These are phyloP conservation scores for Suillus variegatus DNA, from an alignment of 768 basidiomycete genomes.

Conservation along the genomic window DNA sequence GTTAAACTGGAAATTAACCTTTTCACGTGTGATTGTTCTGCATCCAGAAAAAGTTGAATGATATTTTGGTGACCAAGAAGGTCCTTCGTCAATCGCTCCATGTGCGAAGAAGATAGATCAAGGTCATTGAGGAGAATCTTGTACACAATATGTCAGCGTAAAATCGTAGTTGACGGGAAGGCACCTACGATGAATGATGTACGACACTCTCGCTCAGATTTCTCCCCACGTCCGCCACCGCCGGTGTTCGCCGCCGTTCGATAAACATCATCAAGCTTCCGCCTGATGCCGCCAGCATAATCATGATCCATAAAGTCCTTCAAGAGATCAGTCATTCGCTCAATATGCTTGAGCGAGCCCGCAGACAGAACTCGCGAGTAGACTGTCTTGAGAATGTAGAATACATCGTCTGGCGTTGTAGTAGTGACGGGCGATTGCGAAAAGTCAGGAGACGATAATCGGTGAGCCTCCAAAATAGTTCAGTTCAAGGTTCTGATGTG, in stretches of 20 bases:
- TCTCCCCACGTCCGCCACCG: slow-evolving; percentile 62
- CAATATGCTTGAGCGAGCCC: slow-evolving; percentile 62
- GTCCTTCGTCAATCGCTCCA: slow-evolving; percentile 79
- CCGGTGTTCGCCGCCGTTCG: slow-evolving; percentile 46
- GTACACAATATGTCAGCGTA: slow-evolving; percentile 3
- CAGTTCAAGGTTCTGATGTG: slow-evolving; percentile 1
- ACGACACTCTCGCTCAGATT: slow-evolving; percentile 78
- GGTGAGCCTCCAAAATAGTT: slow-evolving; percentile 67
- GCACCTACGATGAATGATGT: slow-evolving; percentile 77
- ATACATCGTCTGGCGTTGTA: slow-evolving; percentile 90
- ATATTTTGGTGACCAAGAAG: slow-evolving; percentile 54
- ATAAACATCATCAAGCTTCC: slow-evolving; percentile 89
- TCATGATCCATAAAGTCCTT: slow-evolving; percentile 80
- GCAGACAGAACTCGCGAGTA: slow-evolving; percentile 77
- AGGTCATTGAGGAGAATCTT: slow-evolving; percentile 92
- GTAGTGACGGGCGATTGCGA: slow-evolving; percentile 64
- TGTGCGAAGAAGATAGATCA: slow-evolving; percentile 88
- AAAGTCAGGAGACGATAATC: slow-evolving; percentile 73
- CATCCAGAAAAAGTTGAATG: slow-evolving; percentile 65
- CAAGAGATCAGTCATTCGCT: slow-evolving; percentile 60
- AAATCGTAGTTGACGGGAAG: background rate
- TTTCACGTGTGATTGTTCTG: slow-evolving; percentile 54
- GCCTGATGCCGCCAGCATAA: slow-evolving; percentile 77
- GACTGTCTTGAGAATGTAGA: slow-evolving; percentile 91
- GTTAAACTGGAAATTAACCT: slow-evolving; percentile 51